Percentiles rank a stretch among this genome's conserved stretches.
Conservation (phyloP, 2,329 filamentous ascomycete species). For the Sclerotinia trifoliorum region DNA sequence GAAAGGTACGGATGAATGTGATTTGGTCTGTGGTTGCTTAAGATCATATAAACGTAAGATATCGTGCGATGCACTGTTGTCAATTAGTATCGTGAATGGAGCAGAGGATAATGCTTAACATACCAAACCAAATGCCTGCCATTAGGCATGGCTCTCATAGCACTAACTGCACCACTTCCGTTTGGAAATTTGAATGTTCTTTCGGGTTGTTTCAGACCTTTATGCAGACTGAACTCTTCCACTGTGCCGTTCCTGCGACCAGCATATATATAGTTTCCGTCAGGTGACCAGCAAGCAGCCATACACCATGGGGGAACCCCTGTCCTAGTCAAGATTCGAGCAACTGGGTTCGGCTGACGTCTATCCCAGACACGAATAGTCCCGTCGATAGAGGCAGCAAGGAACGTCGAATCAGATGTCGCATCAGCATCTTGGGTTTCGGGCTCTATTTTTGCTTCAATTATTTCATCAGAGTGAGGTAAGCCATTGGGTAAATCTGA, state of each 20-base stretch:
- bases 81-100: background rate
- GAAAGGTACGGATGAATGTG: conserved; percentile 83
- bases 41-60: conserved; percentile 93
- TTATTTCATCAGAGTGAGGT: conserved; percentile 23
- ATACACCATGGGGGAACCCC: conserved; percentile 95
- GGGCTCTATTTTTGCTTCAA: conserved; percentile 31
- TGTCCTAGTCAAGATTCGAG: conserved; percentile 70
- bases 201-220: conserved; percentile 71
- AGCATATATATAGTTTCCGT: conserved; percentile 93
- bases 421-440: conserved; percentile 54
- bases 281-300: conserved; percentile 92
- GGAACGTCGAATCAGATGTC: conserved; percentile 74
- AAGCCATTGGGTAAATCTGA: conserved; percentile 26
- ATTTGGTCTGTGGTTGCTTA: conserved; percentile 59
- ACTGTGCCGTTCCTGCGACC: conserved; percentile 87
- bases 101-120: conserved; percentile 35
- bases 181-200: conserved; percentile 83
- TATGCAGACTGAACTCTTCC: conserved; percentile 88
- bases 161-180: conserved; percentile 86
- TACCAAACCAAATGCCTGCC: conserved; percentile 86
- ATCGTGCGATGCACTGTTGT: conserved; percentile 76
- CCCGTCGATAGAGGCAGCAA: conserved; percentile 85
- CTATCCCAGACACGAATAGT: conserved; percentile 91
- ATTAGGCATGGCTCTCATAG: conserved; percentile 87
- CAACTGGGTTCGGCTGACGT: conserved; percentile 71